phyloP scores from a whole-genome alignment of 768 basidiomycete genomes.

The Lactarius sp. region DNA sequence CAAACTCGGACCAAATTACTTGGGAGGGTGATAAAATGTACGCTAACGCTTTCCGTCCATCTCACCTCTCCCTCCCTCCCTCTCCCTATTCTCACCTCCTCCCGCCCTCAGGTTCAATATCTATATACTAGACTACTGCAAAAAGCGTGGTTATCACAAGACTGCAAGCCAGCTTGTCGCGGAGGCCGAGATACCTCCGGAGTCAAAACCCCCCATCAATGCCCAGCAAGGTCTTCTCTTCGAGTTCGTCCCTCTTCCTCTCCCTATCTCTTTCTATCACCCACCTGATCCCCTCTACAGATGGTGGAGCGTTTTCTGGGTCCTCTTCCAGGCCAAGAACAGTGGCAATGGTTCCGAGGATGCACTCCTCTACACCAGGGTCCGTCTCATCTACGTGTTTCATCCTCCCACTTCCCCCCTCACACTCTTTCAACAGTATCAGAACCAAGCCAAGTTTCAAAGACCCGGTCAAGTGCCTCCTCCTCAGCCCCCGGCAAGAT shows the following conservation, averaged over 20 bases:
- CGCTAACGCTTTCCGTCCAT: slow-evolving; percentile 22
- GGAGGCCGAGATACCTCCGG: slow-evolving; percentile 62
- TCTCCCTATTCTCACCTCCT: not conserved
- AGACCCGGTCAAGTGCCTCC: not conserved
- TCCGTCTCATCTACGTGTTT: slow-evolving; percentile 32
- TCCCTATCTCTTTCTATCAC: slow-evolving; percentile 14
- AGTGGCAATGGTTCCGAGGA: slow-evolving; percentile 62
- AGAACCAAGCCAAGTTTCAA: slow-evolving; percentile 30
- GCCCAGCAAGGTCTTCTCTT: slow-evolving; percentile 79
- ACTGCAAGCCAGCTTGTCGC: slow-evolving; percentile 61
- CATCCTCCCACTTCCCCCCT: not conserved
- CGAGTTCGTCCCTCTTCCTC: slow-evolving; percentile 48
- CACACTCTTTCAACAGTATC: slow-evolving; percentile 31
- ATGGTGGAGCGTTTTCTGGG: slow-evolving; percentile 92
- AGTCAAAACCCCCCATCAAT: slow-evolving; percentile 71
- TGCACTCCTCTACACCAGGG: slow-evolving; percentile 66
- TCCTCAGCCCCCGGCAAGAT: slow-evolving; percentile 24
- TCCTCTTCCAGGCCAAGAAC: slow-evolving; percentile 76
- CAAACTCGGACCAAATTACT: slow-evolving; percentile 35
- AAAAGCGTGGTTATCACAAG: slow-evolving; percentile 70
- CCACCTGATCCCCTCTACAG: slow-evolving; percentile 35
- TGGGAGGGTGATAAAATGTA: slow-evolving; percentile 89
- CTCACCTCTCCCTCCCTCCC: not conserved
- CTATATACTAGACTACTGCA: slow-evolving; percentile 83
- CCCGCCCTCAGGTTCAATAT: slow-evolving; percentile 68